Evolutionary conservation across 2,329 filamentous ascomycete species (phyloP).

Genomic region (Parascedosporium putredinis): DNA sequence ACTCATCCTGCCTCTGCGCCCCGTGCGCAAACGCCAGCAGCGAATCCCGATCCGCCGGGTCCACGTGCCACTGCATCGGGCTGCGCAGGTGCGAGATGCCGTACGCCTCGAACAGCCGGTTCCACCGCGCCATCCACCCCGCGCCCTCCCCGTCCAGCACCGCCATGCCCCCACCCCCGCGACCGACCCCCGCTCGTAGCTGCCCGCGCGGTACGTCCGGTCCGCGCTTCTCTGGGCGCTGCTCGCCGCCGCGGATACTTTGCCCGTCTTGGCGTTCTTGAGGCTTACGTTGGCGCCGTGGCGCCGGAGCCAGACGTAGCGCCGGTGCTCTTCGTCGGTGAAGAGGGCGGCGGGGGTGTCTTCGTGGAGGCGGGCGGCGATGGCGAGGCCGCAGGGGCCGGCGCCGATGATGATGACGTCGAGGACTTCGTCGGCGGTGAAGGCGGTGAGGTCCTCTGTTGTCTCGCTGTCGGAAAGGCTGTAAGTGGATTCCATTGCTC

Average conservation of each 20-base stretch:
- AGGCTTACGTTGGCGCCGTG: constrained; percentile 50
- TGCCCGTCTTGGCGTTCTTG: constrained; percentile 31
- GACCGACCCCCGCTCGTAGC: constrained; percentile 7
- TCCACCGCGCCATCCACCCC: constrained; percentile 63
- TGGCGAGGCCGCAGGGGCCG: constrained; percentile 64
- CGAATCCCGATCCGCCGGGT: constrained; percentile 64
- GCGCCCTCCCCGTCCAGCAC: constrained; percentile 57
- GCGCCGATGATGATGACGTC: constrained; percentile 66
- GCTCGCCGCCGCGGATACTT: constrained; percentile 13
- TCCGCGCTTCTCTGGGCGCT: background rate
- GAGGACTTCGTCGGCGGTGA: constrained; percentile 27
- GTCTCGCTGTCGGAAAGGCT: too few species aligned
- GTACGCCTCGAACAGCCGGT: constrained; percentile 55
- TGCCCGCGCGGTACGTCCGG: too few species aligned
- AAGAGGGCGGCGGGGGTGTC: constrained; percentile 68
- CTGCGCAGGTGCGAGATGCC: constrained; percentile 64
- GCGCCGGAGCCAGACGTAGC: constrained; percentile 69
- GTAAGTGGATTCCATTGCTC: too few species aligned
- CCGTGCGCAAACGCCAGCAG: constrained; percentile 59
- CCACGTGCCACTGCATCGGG: constrained; percentile 75
- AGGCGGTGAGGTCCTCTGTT: too few species aligned
- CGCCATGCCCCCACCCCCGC: constrained; percentile 33
- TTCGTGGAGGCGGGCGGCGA: constrained; percentile 62
- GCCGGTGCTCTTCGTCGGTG: constrained; percentile 70
- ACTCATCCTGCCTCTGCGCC: constrained; percentile 47